Percentiles rank a stretch among this genome's conserved stretches.
phyloP scores from a whole-genome alignment of 1,139 yeast genomes.

The Taphrina flavorubra region DNA sequence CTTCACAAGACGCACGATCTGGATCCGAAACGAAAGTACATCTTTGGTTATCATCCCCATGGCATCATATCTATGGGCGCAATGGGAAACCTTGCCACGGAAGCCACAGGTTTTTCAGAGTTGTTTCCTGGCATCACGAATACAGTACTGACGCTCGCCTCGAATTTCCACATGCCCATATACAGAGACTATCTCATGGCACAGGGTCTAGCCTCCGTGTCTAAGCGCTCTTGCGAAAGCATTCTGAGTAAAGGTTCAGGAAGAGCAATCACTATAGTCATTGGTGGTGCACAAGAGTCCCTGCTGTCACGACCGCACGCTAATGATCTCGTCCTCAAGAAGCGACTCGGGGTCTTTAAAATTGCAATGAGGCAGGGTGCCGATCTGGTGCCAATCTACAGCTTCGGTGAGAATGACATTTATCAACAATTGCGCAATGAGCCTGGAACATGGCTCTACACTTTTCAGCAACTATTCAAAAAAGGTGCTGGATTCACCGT shows the following conservation, averaged over 20 bases:
- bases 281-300: slow-evolving; percentile 96
- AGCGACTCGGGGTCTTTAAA: slow-evolving; percentile 86
- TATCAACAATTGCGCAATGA: slow-evolving; percentile 68
- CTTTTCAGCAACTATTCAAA: slow-evolving; percentile 75
- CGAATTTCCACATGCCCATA: slow-evolving; percentile 85
- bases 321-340: slow-evolving; percentile 70
- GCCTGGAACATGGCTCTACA: slow-evolving; percentile 60
- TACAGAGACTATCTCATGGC: slow-evolving; percentile 84
- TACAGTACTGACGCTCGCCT: slow-evolving; percentile 77
- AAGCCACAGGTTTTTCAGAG: slow-evolving; percentile 67
- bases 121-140: slow-evolving; percentile 82
- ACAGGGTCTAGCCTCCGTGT: slow-evolving; percentile 84
- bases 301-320: slow-evolving; percentile 68
- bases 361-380: slow-evolving; percentile 82
- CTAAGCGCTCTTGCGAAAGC: slow-evolving; percentile 71
- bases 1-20: slow-evolving; percentile 75
- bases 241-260: slow-evolving; percentile 66
- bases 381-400: slow-evolving; percentile 81
- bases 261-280: slow-evolving; percentile 81
- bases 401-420: slow-evolving; percentile 86
- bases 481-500: slow-evolving; percentile 76
- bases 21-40: slow-evolving; percentile 59
- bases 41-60: slow-evolving; percentile 76
- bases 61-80: slow-evolving; percentile 95
- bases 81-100: slow-evolving; percentile 83